Percentiles rank a stretch among this genome's conserved stretches.
phyloP scores from a whole-genome alignment of 116 monocot genomes.

The Phalaenopsis hybrid region DNA sequence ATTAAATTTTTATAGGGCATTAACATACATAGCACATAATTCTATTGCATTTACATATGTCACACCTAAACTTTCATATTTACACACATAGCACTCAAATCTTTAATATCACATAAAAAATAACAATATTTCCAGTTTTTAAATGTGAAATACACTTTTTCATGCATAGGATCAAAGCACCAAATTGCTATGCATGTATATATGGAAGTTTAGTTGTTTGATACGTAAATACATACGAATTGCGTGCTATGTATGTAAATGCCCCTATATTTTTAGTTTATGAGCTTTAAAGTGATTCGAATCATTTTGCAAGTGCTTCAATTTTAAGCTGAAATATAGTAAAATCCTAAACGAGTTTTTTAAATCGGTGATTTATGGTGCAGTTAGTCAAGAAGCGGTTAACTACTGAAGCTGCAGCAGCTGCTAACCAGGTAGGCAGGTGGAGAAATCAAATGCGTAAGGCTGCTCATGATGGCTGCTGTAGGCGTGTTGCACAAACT shows the following conservation, averaged over 20 bases:
- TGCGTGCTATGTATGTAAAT: too few species aligned
- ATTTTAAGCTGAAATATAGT: not conserved
- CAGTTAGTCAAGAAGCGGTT: constrained; percentile 76
- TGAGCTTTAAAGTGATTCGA: not conserved
- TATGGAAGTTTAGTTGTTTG: too few species aligned
- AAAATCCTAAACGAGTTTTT: not conserved
- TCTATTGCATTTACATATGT: too few species aligned
- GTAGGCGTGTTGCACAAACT: constrained; percentile 70
- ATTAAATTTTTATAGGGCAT: not conserved
- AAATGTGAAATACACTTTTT: too few species aligned
- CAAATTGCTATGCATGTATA: too few species aligned
- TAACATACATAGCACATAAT: too few species aligned
- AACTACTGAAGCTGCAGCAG: constrained; percentile 59
- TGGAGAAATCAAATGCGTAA: constrained; percentile 97
- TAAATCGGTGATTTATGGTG: constrained; percentile 1
- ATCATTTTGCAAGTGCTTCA: not conserved
- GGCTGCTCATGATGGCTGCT: constrained; percentile 95
- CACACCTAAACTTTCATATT: too few species aligned
- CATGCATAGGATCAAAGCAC: too few species aligned
- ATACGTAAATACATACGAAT: too few species aligned
- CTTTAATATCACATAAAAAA: too few species aligned
- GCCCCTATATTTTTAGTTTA: not conserved
- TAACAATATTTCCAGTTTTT: too few species aligned
- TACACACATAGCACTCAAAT: too few species aligned
- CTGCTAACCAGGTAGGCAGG: constrained; percentile 74